Conservation (phyloP, 202 grass and related monocot genomes). For the Panicum hallii region DNA sequence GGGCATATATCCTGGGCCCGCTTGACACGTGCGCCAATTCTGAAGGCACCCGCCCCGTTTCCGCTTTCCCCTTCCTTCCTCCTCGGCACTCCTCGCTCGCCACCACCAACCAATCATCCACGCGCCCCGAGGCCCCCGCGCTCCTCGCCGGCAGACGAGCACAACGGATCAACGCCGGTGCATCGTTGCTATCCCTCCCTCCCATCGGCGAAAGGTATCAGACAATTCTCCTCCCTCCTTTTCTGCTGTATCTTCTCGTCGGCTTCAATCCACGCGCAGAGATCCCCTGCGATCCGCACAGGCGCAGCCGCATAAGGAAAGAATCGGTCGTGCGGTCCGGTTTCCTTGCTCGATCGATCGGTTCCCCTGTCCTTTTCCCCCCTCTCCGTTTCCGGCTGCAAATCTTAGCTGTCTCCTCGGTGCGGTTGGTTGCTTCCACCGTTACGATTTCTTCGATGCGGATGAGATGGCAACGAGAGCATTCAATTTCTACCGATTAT, state of each 20-base stretch:
- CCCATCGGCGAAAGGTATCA: conserved; percentile 1
- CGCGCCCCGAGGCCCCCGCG: neutral
- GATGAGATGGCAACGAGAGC: neutral
- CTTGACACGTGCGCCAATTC: conserved; percentile 30
- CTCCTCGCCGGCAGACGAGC: neutral
- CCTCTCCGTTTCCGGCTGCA: too few species aligned
- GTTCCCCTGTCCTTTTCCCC: too few species aligned
- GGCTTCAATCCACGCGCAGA: neutral
- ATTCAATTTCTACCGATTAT: neutral
- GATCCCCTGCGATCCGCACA: neutral
- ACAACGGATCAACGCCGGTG: neutral
- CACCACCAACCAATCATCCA: neutral
- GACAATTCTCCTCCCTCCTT: neutral
- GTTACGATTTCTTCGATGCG: neutral
- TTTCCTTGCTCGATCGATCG: too few species aligned
- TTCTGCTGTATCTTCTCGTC: neutral
- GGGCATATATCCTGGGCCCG: conserved; percentile 11
- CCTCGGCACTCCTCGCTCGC: conserved; percentile 13
- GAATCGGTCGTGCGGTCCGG: neutral
- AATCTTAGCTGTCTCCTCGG: neutral
- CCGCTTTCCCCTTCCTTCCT: neutral
- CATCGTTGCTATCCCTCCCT: neutral
- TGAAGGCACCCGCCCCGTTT: neutral
- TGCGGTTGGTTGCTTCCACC: neutral
- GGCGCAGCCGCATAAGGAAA: neutral